Base-by-base conservation (phyloP, 2,329 filamentous ascomycete genomes). In the Leptographium lundbergii region DNA sequence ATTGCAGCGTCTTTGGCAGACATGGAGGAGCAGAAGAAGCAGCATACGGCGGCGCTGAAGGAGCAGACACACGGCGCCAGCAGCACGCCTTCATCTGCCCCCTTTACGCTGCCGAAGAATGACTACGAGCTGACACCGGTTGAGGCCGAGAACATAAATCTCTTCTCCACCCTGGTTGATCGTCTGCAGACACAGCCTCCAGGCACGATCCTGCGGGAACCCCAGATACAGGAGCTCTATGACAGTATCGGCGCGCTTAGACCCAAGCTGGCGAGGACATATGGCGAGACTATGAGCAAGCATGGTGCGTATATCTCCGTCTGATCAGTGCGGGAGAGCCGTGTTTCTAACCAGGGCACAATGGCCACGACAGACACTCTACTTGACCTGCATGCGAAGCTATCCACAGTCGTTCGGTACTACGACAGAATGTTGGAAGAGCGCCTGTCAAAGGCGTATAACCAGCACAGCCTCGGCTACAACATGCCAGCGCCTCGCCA, bases 241-340 rank as follows among this genome's bases (percentile, higher is more conserved):
- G 94, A 97, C 68, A 95, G 91, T 66, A 97, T 99, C 66, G 91
- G 92, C n/a, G 81, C 90, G 19, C 75, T 99, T 63, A 82, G 94
- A 56, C 94, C 94, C 1, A 99, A 99, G 71, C 78, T 99, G 59
- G 94, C 94, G 5, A 83, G 94, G 60, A 96, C 92, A 0, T 96
- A 97, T 69, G 94, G 94, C 59, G 94, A 99, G 75, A 96, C 94
- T 0, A 97, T 99, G 94, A 97, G 94, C 81, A 99, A 99, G 73
- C 94, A 97, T 71, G 91, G 89, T 89, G 22, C 6, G 45, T 57
- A 34, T 14, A 36, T 19, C 11, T 54, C 47, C 11, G 17, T 29
- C 4, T 45, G 42, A 45, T 45, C 4, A 3, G 19, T 45, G 42
- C 42, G 48, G 4, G 48, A 19, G 25, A 51, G 4, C 14, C 17